Evolutionary conservation across 805 yeast species (phyloP).

Genomic region (Lipomyces anomalus): DNA sequence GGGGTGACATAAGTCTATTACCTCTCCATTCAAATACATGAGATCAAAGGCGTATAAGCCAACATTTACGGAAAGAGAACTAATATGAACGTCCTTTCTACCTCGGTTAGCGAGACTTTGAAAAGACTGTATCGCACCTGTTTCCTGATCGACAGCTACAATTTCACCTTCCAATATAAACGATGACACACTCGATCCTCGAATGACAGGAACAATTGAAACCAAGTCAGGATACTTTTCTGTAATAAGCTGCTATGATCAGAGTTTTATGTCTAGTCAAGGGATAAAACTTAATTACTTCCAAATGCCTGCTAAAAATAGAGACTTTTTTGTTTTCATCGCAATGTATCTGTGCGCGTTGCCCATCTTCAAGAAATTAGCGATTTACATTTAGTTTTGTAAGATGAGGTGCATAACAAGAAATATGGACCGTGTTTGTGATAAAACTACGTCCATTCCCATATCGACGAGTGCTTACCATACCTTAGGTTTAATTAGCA

Average conservation of each 20-base stretch:
- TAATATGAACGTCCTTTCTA: slow-evolving; percentile 20
- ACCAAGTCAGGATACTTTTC: slow-evolving; percentile 27
- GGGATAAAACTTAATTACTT: slow-evolving; percentile 2
- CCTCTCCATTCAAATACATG: slow-evolving; percentile 21
- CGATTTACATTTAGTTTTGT: no score
- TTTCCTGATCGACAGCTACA: slow-evolving; percentile 23
- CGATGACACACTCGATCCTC: slow-evolving; percentile 4
- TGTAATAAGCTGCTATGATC: slow-evolving; percentile 17
- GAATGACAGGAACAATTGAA: slow-evolving; percentile 1
- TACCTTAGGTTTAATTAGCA: background rate
- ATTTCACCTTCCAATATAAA: slow-evolving; percentile 29
- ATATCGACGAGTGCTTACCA: no score
- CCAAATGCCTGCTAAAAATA: slow-evolving; percentile 26
- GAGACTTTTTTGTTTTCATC: slow-evolving; percentile 16
- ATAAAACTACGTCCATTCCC: no score
- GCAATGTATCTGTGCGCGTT: slow-evolving; percentile 27
- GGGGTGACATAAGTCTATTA: no score
- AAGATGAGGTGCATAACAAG: no score
- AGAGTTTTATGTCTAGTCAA: background rate
- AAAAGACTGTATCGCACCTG: slow-evolving; percentile 18
- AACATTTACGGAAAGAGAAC: slow-evolving; percentile 16
- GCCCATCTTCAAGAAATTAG: no score
- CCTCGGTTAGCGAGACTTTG: slow-evolving; percentile 23
- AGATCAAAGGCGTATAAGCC: slow-evolving; percentile 26
- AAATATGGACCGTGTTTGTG: no score